These are phyloP conservation scores for Micractinium sp. DNA, from an alignment of 139 green algal genomes.

Conservation along the genomic window DNA sequence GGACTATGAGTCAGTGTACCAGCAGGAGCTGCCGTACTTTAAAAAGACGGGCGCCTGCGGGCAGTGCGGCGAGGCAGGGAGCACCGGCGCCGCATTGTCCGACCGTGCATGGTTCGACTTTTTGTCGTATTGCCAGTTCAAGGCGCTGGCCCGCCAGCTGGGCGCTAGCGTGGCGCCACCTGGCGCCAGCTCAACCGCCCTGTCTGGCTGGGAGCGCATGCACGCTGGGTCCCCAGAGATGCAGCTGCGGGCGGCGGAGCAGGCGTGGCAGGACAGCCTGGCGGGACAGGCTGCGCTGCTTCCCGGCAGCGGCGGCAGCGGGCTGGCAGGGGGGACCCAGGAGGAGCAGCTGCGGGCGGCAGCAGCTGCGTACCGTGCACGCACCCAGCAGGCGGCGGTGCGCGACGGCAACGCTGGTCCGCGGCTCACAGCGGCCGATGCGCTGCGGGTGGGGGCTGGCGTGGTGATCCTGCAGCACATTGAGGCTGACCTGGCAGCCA, in stretches of 20 bases:
- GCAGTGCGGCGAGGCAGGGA: not conserved
- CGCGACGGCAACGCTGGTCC: not conserved
- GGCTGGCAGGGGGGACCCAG: not conserved
- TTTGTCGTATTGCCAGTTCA: conserved; percentile 3
- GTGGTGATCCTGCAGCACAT: conserved; percentile 9
- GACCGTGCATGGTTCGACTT: conserved; percentile 26
- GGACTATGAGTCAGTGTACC: not conserved
- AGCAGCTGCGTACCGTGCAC: not conserved
- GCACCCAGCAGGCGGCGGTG: not conserved
- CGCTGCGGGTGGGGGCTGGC: conserved; percentile 20
- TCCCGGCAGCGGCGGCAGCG: not conserved
- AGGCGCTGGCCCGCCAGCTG: conserved; percentile 17
- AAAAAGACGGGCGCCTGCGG: not conserved
- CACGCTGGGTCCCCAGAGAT: conserved; percentile 18
- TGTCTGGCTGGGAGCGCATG: conserved; percentile 26
- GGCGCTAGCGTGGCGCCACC: not conserved
- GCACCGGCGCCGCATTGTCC: not conserved
- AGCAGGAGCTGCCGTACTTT: conserved; percentile 26
- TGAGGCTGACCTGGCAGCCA: conserved; percentile 18
- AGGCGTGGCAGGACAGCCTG: conserved; percentile 11
- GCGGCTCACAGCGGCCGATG: not conserved
- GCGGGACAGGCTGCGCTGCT: not conserved
- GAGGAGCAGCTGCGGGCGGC: not conserved
- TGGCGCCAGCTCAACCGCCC: not conserved
- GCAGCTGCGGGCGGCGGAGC: conserved; percentile 19